phyloP scores from a whole-genome alignment of 75 land plant species.

The Sequoia sempervirens region DNA sequence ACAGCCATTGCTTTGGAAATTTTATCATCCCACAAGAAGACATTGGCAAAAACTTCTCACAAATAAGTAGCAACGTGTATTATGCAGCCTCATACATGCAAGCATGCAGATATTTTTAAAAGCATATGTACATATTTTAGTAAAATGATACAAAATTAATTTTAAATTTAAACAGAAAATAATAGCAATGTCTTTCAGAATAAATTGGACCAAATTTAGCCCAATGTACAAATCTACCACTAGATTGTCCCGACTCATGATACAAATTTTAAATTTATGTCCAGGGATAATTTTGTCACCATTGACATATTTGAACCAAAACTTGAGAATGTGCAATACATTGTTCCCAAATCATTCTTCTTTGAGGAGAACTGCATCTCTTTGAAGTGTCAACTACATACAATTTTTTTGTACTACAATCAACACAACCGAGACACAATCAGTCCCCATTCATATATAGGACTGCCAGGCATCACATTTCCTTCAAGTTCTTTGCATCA shows the following conservation, averaged over 20 bases:
- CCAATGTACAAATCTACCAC: not conserved
- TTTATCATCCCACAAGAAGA: not conserved
- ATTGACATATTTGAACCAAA: not conserved
- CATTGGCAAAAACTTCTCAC: not conserved
- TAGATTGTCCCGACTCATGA: not conserved
- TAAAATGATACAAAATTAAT: not conserved
- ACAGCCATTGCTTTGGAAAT: not conserved
- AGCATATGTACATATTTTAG: not conserved
- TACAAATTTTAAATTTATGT: not conserved
- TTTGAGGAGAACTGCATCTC: not conserved
- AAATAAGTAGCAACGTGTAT: not conserved
- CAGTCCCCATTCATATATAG: not conserved
- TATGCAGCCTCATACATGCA: not conserved
- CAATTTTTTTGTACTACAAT: not conserved
- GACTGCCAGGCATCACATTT: not conserved
- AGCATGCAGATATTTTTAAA: not conserved
- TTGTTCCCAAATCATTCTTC: not conserved
- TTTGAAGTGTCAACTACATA: not conserved
- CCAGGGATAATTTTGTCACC: not conserved
- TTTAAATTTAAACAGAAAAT: not conserved
- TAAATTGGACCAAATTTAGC: not conserved
- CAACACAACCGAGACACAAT: not conserved
- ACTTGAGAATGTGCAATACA: not conserved
- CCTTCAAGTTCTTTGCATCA: not conserved
- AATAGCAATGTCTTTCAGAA: not conserved